Evolutionary conservation across 108 stramenopile species (phyloP), one percentile per base, ranked within the genome.

Genomic region (Conticribra guillardii): DNA sequence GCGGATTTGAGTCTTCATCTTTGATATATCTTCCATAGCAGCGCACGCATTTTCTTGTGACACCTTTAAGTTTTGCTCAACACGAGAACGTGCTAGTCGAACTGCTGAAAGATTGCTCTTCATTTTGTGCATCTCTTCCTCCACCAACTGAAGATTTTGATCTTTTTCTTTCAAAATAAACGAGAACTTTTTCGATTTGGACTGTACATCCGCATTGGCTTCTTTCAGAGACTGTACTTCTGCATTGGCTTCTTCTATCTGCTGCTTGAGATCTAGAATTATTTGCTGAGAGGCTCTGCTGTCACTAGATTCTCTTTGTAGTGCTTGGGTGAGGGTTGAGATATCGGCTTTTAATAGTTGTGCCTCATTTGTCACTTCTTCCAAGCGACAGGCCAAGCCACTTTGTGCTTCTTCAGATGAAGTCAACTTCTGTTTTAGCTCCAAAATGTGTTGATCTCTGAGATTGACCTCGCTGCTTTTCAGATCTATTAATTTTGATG

Each of bases 31-130:
- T 45, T 79, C 54, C 23, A 67, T 65, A 8, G 69, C 53, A 1
- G 44, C 52, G 3, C 52, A 28, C 19, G 61, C 28, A 8, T 61
- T 54, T 8, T 65, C 70, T 18, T 22, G 55, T 28, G 56, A 31
- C 4, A 24, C 47, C 37, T 72, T 67, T 18, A 79, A 54, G 24
- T 31, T 49, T 17, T 24, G 27, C 31, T 79, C 78, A 8, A 53
- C 64, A 8, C 78, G 70, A 26, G 71, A 59, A 24, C 60, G 32
- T 14, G 69, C 78, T 48, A 72, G 78, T 44, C 71, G 60, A 22
- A 58, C 48, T 11, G 67, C 60, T 21, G 66, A 67, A 3, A 72
- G 52, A 11, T 41, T 11, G 11, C 37, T 11, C 8, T 11, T 5
- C 11, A 41, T 5, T 41, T 41, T 11, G 5, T 5, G 5, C 11